Evolutionary conservation across 2,329 filamentous ascomycete genomes (phyloP).

Genomic region (Pleoardoris graminearum): DNA sequence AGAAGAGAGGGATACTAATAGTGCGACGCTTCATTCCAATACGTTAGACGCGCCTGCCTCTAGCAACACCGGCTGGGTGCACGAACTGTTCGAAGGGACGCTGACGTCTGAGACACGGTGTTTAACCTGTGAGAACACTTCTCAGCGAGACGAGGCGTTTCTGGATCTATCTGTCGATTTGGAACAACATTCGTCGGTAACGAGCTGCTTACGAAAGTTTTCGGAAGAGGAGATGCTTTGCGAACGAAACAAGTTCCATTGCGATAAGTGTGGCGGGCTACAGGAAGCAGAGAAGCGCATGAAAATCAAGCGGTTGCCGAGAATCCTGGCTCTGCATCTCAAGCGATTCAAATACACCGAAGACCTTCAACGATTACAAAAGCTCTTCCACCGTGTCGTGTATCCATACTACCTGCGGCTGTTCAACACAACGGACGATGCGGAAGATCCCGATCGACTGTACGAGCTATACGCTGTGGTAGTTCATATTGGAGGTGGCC

Average conservation of each 20-base stretch:
- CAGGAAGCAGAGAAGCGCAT: constrained; percentile 99
- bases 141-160: constrained; percentile 93
- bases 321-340: constrained; percentile 86
- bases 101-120: constrained; percentile 96
- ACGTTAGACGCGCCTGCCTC: constrained; percentile 25
- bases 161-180: constrained; percentile 94
- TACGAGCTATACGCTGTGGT: constrained; percentile 98
- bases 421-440: constrained; percentile 96
- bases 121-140: constrained; percentile 92
- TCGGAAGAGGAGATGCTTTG: constrained; percentile 97
- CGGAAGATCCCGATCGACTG: constrained; percentile 86
- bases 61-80: constrained; percentile 73
- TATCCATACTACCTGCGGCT: constrained; percentile 96
- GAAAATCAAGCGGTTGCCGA: constrained; percentile 95
- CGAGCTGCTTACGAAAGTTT: constrained; percentile 91
- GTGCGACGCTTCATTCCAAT: constrained; percentile 21
- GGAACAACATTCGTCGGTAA: constrained; percentile 93
- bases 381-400: constrained; percentile 93
- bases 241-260: constrained; percentile 98
- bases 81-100: constrained; percentile 94
- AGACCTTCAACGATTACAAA: constrained; percentile 88
- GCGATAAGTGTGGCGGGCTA: constrained; percentile 92
- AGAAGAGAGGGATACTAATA: constrained; percentile 32
- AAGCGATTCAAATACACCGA: constrained; percentile 99
- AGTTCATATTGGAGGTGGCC: constrained; percentile 94